These are phyloP conservation scores for Arbutus unedo DNA, from an alignment of 148 eudicot species.

Conservation along the genomic window DNA sequence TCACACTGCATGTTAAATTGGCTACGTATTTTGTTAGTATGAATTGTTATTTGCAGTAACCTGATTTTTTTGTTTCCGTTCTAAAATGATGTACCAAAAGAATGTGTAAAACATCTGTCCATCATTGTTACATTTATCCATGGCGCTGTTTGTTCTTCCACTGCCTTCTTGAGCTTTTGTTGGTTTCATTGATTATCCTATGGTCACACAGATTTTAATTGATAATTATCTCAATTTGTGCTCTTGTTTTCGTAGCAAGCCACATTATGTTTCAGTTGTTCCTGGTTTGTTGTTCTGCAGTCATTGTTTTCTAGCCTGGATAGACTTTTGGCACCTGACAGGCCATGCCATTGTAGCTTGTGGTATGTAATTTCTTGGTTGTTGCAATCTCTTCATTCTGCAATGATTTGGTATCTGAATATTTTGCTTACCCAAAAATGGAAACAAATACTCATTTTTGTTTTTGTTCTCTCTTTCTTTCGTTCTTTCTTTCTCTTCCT, in stretches of 20 bases:
- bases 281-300: conserved; percentile 35
- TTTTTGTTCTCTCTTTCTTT: background rate
- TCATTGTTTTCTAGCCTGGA: conserved; percentile 76
- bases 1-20: conserved; percentile 35
- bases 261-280: background rate
- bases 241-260: background rate
- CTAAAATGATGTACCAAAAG: background rate
- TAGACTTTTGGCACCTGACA: conserved; percentile 76
- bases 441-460: background rate
- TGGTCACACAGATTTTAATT: background rate
- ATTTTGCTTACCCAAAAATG: background rate
- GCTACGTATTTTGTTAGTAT: background rate
- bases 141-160: background rate
- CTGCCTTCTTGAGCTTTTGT: background rate
- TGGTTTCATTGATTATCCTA: background rate
- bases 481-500: too few relatives aligned
- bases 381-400: background rate
- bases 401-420: conserved; percentile 19
- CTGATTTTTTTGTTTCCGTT: background rate
- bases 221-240: background rate
- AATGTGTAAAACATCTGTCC: background rate
- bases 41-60: background rate
- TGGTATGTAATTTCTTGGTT: conserved; percentile 44
- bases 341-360: conserved; percentile 80
- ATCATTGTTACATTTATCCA: background rate